phyloP scores from a whole-genome alignment of 371 early-diverging fungal species.

The Syncephalis plumigaleata region DNA sequence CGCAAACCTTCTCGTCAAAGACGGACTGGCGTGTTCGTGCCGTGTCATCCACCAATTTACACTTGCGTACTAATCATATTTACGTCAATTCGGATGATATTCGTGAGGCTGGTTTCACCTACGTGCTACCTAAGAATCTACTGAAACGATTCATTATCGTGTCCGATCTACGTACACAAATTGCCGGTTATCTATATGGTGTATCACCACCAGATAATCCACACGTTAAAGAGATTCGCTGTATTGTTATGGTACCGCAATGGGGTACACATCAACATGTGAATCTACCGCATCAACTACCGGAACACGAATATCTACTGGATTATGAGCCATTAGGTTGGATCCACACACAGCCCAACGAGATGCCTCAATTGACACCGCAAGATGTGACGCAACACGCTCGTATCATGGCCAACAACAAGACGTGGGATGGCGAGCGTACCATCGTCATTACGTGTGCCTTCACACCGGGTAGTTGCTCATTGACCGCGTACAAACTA shows the following conservation, averaged over 20 bases:
- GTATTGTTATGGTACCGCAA: slow-evolving; percentile 92
- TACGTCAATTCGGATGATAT: slow-evolving; percentile 91
- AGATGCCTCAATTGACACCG: slow-evolving; percentile 77
- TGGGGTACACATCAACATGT: slow-evolving; percentile 92
- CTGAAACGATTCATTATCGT: slow-evolving; percentile 90
- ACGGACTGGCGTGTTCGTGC: slow-evolving; percentile 98
- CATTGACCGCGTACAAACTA: slow-evolving; percentile 86
- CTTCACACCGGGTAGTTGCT: slow-evolving; percentile 95
- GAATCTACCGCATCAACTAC: slow-evolving; percentile 72
- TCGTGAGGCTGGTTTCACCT: slow-evolving; percentile 81
- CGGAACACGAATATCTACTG: slow-evolving; percentile 78
- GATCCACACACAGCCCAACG: slow-evolving; percentile 95
- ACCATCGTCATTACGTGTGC: slow-evolving; percentile 80
- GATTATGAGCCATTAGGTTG: slow-evolving; percentile 93
- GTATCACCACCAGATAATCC: slow-evolving; percentile 82
- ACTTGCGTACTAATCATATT: slow-evolving; percentile 88
- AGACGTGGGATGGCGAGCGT: slow-evolving; percentile 91
- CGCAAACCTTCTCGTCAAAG: slow-evolving; percentile 92
- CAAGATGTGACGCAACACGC: slow-evolving; percentile 86
- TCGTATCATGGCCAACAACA: slow-evolving; percentile 67
- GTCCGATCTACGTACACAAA: slow-evolving; percentile 87
- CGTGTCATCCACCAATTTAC: slow-evolving; percentile 85
- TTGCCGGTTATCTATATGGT: slow-evolving; percentile 92
- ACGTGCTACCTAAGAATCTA: slow-evolving; percentile 92
- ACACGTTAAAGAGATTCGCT: slow-evolving; percentile 90